Percentiles rank a stretch among this genome's conserved stretches.
phyloP scores from a whole-genome alignment of 768 basidiomycete genomes.

The Naganishia antarctica region DNA sequence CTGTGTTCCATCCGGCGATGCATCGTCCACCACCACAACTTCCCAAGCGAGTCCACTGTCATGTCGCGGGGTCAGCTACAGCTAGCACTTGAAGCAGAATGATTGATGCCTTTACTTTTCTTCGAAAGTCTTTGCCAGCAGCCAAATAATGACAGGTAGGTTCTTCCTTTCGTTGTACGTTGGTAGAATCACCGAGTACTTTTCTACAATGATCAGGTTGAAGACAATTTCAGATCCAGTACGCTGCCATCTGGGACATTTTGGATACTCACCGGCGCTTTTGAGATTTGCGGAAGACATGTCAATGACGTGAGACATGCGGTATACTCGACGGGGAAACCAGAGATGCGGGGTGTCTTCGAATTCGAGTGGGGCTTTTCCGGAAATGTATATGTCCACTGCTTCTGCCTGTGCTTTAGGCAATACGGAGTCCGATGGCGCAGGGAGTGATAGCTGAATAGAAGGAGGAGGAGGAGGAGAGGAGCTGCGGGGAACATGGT shows the following conservation, averaged over 20 bases:
- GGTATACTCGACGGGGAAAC: too few relatives aligned
- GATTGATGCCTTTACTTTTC: conserved; percentile 59
- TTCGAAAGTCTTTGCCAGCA: conserved; percentile 69
- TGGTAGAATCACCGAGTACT: conserved; percentile 86
- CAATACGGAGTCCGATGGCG: too few relatives aligned
- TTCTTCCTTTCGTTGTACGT: conserved; percentile 94
- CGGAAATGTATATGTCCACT: too few relatives aligned
- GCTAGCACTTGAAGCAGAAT: neutral
- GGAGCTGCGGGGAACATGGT: neutral
- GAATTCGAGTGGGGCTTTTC: too few relatives aligned
- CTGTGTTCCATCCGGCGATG: conserved; percentile 86
- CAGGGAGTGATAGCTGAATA: neutral
- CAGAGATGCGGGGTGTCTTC: too few relatives aligned
- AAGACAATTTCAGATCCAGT: too few relatives aligned
- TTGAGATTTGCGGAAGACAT: conserved; percentile 30
- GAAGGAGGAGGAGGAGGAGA: neutral
- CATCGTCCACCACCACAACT: conserved; percentile 84
- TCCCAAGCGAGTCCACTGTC: conserved; percentile 72
- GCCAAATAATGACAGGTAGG: conserved; percentile 78
- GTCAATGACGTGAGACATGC: conserved; percentile 36
- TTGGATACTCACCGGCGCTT: neutral
- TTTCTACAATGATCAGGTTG: conserved; percentile 46
- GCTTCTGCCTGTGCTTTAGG: too few relatives aligned
- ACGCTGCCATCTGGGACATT: too few relatives aligned
- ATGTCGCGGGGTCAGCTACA: neutral